phyloP scores from a whole-genome alignment of 2,329 filamentous ascomycete genomes.

The Thelonectria blattea region DNA sequence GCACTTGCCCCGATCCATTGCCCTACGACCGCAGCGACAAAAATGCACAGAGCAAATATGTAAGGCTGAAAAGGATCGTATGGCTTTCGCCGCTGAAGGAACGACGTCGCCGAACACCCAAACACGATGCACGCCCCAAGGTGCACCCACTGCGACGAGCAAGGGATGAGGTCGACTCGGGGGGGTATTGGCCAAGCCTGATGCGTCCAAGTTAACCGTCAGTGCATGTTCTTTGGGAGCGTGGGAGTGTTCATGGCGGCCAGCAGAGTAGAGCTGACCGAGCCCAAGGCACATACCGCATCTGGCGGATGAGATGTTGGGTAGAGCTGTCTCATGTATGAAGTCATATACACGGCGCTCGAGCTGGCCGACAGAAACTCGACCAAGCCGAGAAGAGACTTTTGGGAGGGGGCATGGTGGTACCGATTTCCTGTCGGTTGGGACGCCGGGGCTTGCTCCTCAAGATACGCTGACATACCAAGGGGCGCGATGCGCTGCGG shows the following conservation, averaged over 20 bases:
- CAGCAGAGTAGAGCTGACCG: neutral
- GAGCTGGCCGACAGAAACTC: slow-evolving; percentile 32
- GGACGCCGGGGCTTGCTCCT: slow-evolving; percentile 9
- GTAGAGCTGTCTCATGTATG: slow-evolving; percentile 28
- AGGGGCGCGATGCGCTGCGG: slow-evolving; percentile 12
- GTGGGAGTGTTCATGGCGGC: neutral
- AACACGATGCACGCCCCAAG: slow-evolving; percentile 33
- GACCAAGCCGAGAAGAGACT: slow-evolving; percentile 23
- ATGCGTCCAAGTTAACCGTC: slow-evolving; percentile 24
- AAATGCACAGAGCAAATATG: slow-evolving; percentile 30
- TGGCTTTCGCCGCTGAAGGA: slow-evolving; percentile 31
- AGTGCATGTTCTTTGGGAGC: slow-evolving; percentile 10
- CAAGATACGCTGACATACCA: slow-evolving; percentile 27
- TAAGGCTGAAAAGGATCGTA: slow-evolving; percentile 25
- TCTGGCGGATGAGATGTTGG: slow-evolving; percentile 18
- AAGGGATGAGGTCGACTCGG: slow-evolving; percentile 19
- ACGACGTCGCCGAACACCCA: slow-evolving; percentile 35
- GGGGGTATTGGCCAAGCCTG: slow-evolving; percentile 26
- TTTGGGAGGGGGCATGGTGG: slow-evolving; percentile 22
- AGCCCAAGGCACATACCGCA: slow-evolving; percentile 26
- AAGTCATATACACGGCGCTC: slow-evolving; percentile 33
- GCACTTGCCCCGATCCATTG: slow-evolving; percentile 28
- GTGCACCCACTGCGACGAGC: slow-evolving; percentile 29
- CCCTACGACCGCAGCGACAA: slow-evolving; percentile 25
- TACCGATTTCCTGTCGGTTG: slow-evolving; percentile 12